phyloP scores from a whole-genome alignment of 2,329 filamentous ascomycete species.

The Leptographium radiaticola region DNA sequence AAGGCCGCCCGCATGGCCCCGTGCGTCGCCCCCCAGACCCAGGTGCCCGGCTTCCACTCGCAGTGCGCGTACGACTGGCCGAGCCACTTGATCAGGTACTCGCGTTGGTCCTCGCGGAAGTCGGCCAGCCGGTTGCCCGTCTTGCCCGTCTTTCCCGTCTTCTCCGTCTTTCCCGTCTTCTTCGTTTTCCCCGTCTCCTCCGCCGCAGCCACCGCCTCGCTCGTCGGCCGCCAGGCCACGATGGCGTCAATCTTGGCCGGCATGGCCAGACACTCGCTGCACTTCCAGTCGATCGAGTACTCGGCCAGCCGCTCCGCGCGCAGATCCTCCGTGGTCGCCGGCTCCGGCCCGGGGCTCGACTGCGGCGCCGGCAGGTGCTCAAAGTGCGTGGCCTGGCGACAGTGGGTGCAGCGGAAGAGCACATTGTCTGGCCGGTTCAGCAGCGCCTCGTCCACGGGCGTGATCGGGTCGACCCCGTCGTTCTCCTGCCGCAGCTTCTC shows the following conservation, averaged over 20 bases:
- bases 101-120: slow-evolving; percentile 64
- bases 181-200: slow-evolving; percentile 26
- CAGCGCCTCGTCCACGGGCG: slow-evolving; percentile 43
- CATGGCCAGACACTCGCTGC: slow-evolving; percentile 58
- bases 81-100: slow-evolving; percentile 88
- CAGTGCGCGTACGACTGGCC: slow-evolving; percentile 68
- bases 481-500: slow-evolving; percentile 74
- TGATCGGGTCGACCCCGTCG: slow-evolving; percentile 62
- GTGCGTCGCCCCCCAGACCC: slow-evolving; percentile 64
- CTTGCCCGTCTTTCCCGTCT: slow-evolving; percentile 10
- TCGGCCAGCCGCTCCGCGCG: slow-evolving; percentile 54
- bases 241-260: slow-evolving; percentile 57
- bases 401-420: slow-evolving; percentile 70
- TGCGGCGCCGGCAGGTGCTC: slow-evolving; percentile 56
- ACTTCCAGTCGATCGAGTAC: slow-evolving; percentile 65
- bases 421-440: slow-evolving; percentile 67
- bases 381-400: slow-evolving; percentile 70
- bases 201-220: slow-evolving; percentile 10
- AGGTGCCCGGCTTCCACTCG: slow-evolving; percentile 77
- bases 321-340: slow-evolving; percentile 23
- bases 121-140: slow-evolving; percentile 37
- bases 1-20: slow-evolving; percentile 60
- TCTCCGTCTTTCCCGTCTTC: slow-evolving; percentile 26
- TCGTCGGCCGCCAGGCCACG: slow-evolving; percentile 70
- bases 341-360: slow-evolving; percentile 18